These are phyloP conservation scores for Mycena kentingensis DNA, from an alignment of 768 basidiomycete genomes.

Conservation along the genomic window DNA sequence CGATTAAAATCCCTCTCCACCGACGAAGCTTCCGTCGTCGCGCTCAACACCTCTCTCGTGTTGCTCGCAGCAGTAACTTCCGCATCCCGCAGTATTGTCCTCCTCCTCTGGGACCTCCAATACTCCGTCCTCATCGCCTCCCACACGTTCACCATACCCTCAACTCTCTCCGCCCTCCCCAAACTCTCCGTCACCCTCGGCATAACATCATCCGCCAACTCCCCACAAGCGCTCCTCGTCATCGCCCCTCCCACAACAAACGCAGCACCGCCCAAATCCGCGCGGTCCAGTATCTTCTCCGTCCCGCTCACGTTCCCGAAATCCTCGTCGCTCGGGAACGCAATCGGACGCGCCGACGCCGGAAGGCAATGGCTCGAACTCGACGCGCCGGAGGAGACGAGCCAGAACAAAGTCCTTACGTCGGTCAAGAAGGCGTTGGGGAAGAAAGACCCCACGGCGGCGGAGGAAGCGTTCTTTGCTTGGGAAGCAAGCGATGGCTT, in stretches of 20 bases:
- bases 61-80: conserved; percentile 50
- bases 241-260: conserved; percentile 40
- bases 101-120: conserved; percentile 71
- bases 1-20: conserved; percentile 27
- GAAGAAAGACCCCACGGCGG: conserved; percentile 48
- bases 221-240: conserved; percentile 55
- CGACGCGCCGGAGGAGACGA: conserved; percentile 11
- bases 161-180: conserved; percentile 36
- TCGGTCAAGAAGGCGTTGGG: conserved; percentile 43
- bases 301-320: conserved; percentile 57
- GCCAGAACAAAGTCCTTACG: conserved; percentile 37
- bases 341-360: conserved; percentile 53
- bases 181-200: conserved; percentile 31
- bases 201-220: conserved; percentile 35
- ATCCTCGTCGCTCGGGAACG: conserved; percentile 63
- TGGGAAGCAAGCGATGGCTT: conserved; percentile 49
- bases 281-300: conserved; percentile 58
- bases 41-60: conserved; percentile 59
- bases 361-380: conserved; percentile 50
- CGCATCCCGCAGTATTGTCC: conserved; percentile 44
- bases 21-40: conserved; percentile 40
- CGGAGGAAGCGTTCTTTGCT: conserved; percentile 60
- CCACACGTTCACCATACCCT: conserved; percentile 52
- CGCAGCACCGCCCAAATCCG: conserved; percentile 26
- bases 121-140: conserved; percentile 65